Evolutionary conservation across 768 basidiomycete species (phyloP).

Genomic region (Termitomyces sp.): DNA sequence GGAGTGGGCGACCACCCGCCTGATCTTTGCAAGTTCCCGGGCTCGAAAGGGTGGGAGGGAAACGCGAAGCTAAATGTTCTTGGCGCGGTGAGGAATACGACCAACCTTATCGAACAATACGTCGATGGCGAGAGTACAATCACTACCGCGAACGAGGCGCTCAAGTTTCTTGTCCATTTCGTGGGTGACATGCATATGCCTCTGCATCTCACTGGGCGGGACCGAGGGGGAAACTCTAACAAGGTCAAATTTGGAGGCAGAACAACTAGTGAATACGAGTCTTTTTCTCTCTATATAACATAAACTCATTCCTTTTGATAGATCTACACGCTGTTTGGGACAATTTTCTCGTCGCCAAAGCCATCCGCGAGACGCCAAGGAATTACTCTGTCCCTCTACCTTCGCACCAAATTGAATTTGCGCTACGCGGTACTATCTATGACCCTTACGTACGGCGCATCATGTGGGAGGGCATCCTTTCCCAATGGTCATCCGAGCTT

Average conservation of each 20-base stretch:
- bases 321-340: conserved; percentile 93
- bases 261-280: conserved; percentile 56
- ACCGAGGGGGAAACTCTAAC: conserved; percentile 82
- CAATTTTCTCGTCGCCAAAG: conserved; percentile 71
- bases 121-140: conserved; percentile 18
- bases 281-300: background rate
- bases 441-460: conserved; percentile 85
- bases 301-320: conserved; percentile 5
- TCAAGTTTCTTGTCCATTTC: conserved; percentile 93
- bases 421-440: conserved; percentile 77
- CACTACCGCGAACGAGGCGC: conserved; percentile 61
- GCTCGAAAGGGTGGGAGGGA: conserved; percentile 68
- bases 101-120: conserved; percentile 52
- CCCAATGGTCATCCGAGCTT: conserved; percentile 59
- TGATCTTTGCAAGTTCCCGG: conserved; percentile 72
- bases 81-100: conserved; percentile 74
- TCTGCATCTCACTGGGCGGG: conserved; percentile 82
- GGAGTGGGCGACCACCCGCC: conserved; percentile 75
- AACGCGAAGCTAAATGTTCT: conserved; percentile 56
- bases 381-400: conserved; percentile 82
- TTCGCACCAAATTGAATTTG: conserved; percentile 54
- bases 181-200: conserved; percentile 93
- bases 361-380: conserved; percentile 59
- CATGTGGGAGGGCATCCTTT: conserved; percentile 77
- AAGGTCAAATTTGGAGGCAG: conserved; percentile 72